Conservation (phyloP, 768 basidiomycete genomes). For the Tephrocybe rancida region DNA sequence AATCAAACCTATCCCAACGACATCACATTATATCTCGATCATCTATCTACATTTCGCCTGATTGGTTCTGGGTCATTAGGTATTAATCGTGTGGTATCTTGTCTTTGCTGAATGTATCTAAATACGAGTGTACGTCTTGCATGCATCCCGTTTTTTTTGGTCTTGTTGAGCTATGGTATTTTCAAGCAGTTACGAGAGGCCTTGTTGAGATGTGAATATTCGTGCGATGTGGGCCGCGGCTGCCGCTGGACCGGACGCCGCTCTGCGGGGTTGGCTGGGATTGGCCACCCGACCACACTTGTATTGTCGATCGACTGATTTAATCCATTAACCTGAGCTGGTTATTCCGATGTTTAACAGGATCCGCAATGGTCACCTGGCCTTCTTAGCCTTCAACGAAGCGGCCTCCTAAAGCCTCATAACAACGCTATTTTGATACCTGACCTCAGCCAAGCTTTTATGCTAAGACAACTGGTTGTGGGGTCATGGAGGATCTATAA, state of each 20-base stretch:
- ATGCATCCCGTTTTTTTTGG: neutral
- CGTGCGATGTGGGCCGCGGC: neutral
- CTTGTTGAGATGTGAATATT: neutral
- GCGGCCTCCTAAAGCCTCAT: no score
- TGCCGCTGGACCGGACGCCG: neutral
- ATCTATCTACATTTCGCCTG: neutral
- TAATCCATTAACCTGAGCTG: no score
- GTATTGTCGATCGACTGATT: no score
- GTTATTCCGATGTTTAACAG: conserved; percentile 4
- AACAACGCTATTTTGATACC: no score
- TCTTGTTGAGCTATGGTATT: neutral
- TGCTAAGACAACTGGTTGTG: no score
- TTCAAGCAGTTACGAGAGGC: no score
- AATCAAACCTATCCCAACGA: neutral
- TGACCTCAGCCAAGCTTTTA: neutral
- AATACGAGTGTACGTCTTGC: conserved; percentile 9
- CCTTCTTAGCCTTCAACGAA: neutral
- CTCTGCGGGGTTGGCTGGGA: no score
- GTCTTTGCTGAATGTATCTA: neutral
- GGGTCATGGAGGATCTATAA: no score
- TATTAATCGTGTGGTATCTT: conserved; percentile 11
- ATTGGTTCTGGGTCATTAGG: conserved; percentile 8
- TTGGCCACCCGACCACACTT: no score
- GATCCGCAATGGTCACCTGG: neutral
- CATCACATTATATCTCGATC: neutral